These are phyloP conservation scores for Coffea canephora DNA, from an alignment of 257 asterid genomes.

Conservation along the genomic window DNA sequence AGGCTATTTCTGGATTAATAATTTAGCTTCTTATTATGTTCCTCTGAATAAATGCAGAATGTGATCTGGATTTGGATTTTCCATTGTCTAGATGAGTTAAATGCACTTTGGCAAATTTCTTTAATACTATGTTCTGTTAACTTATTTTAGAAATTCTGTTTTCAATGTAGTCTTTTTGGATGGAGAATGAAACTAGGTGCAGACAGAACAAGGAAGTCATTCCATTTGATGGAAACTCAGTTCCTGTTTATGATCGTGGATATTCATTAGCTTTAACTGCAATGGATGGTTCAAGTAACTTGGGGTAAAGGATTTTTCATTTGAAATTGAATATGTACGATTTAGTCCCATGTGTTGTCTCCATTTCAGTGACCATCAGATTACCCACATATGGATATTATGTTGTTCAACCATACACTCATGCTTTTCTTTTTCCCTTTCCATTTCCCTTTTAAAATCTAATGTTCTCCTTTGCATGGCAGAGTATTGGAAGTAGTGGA, in stretches of 20 bases:
- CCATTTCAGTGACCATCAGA: background rate
- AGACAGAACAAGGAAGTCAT: constrained; percentile 44
- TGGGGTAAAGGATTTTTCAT: constrained; percentile 42
- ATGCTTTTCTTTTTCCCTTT: background rate
- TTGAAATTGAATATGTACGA: background rate
- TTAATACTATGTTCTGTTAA: background rate
- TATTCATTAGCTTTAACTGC: constrained; percentile 80
- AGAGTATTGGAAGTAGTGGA: constrained; percentile 52
- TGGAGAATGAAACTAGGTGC: constrained; percentile 52
- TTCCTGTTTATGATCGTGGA: constrained; percentile 93
- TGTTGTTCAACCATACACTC: background rate
- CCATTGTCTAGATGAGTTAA: background rate
- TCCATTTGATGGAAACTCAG: constrained; percentile 65
- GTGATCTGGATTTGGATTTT: background rate
- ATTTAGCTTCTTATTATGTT: background rate
- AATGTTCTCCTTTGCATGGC: constrained; percentile 35
- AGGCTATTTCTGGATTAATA: background rate
- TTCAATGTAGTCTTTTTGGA: constrained; percentile 74
- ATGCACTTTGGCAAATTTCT: background rate
- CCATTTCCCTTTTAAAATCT: background rate
- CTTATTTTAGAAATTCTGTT: constrained; percentile 15
- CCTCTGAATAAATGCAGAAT: background rate
- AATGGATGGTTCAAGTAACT: constrained; percentile 52
- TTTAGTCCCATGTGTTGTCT: background rate
- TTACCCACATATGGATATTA: background rate